Evolutionary conservation across 1,284 basidiomycete genomes (phyloP), one percentile per base, ranked within the genome.

Genomic region (Sanghuangporus weigelae): DNA sequence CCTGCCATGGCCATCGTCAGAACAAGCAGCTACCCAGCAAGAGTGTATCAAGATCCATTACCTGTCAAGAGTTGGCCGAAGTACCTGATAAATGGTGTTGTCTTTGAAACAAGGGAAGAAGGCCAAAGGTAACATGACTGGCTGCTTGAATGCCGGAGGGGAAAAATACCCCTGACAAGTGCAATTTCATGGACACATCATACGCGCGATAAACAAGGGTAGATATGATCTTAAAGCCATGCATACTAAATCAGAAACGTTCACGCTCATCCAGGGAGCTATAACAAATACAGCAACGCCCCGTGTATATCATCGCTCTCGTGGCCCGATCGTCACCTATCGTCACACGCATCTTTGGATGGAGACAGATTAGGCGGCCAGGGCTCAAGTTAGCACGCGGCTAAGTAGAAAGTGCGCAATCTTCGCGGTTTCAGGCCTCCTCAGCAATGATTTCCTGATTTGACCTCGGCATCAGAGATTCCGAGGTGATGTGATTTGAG

Each of bases 321-420:
- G 48, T 60, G 57, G 46, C 44, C 38, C 49, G 59, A 60, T 60
- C 59, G 59, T 60, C 59, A 60, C 42, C 42, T 26, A 49, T 46
- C 57, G n/a, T 48, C 46, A 35, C 31, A 23, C 46, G 26, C 26
- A 31, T 31, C 26, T 31, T 31, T 31, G 26, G 3, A 31, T 40
- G 44, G 42, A 58, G 40, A 53, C 57, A 48, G 35, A 44, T 31
- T 46, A 62, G 35, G 60, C 51, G 54, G 35, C 59, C 36, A 55
- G 53, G 60, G 60, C 51, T 57, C 55, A 50, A 36, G 23, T 62
- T 31, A 42, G 53, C 42, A n/a, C 23, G 12, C 54, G n/a, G 36
- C 59, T 36, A 54, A 44, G 60, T 53, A 23, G 51, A 23, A 16
- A 57, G 60, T n/a, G 42, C 55, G 42, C 53, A 62, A 57, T 48